Evolutionary conservation across 805 yeast species (phyloP).

Genomic region (Saccharomycodes ludwigii): DNA sequence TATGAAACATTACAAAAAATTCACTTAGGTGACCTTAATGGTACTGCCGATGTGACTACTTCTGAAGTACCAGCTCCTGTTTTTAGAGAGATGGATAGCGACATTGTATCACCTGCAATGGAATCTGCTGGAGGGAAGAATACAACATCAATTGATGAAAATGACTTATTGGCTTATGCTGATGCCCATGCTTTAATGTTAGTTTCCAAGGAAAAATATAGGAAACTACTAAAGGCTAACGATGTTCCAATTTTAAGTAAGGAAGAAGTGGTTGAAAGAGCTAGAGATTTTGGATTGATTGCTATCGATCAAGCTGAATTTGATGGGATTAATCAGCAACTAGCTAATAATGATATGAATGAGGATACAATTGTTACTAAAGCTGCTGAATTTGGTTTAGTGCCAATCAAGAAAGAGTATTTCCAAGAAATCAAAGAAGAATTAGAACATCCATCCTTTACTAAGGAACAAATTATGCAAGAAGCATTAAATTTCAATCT

Average conservation of each 20-base stretch:
- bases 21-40: no score
- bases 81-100: no score
- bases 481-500: slow-evolving; percentile 21
- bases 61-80: no score
- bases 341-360: slow-evolving; percentile 9
- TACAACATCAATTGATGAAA: neutral
- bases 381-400: slow-evolving; percentile 17
- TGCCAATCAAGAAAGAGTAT: slow-evolving; percentile 26
- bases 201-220: neutral
- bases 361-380: slow-evolving; percentile 3
- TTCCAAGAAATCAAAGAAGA: slow-evolving; percentile 19
- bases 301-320: slow-evolving; percentile 9
- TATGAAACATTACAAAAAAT: slow-evolving; percentile 1
- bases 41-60: no score
- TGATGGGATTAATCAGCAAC: slow-evolving; percentile 7
- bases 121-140: neutral
- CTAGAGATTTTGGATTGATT: slow-evolving; percentile 11
- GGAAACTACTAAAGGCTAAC: neutral
- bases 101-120: neutral
- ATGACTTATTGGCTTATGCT: neutral
- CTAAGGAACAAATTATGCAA: slow-evolving; percentile 12
- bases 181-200: neutral
- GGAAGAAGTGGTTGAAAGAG: slow-evolving; percentile 10
- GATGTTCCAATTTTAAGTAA: slow-evolving; percentile 7
- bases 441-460: slow-evolving; percentile 18